These are phyloP conservation scores for Nicotiana otophora DNA, from an alignment of 257 asterid species.

Conservation along the genomic window DNA sequence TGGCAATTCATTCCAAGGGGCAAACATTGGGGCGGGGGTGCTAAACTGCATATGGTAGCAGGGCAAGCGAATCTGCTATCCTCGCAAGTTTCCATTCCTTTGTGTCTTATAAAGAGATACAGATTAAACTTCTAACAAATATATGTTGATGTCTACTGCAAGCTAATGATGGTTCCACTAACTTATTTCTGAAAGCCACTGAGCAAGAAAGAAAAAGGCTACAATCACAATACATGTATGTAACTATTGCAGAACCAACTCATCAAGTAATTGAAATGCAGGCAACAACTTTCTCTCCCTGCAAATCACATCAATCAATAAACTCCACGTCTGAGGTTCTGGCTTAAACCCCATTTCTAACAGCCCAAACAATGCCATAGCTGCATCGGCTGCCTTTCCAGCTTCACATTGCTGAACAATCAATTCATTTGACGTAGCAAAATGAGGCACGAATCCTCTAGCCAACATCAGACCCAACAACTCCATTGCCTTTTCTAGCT, in stretches of 20 bases:
- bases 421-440: slow-evolving; percentile 78
- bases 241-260: slow-evolving; percentile 24
- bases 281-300: slow-evolving; percentile 84
- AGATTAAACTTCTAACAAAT: neutral
- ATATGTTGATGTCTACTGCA: neutral
- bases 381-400: slow-evolving; percentile 68
- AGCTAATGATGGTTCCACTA: neutral
- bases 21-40: neutral
- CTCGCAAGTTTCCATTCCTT: too few relatives aligned
- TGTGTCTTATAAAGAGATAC: neutral
- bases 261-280: slow-evolving; percentile 60
- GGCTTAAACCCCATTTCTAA: slow-evolving; percentile 63
- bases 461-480: slow-evolving; percentile 62
- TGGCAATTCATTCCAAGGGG: neutral
- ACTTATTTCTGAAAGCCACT: neutral
- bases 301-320: slow-evolving; percentile 49
- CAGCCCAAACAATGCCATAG: slow-evolving; percentile 43
- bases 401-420: slow-evolving; percentile 59
- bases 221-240: neutral
- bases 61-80: too few relatives aligned
- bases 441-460: slow-evolving; percentile 78
- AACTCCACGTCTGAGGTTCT: slow-evolving; percentile 58
- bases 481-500: slow-evolving; percentile 50
- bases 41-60: neutral
- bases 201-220: neutral